These are phyloP conservation scores for Trichoderma hamatum DNA, from an alignment of 2,329 filamentous ascomycete genomes.

Conservation along the genomic window DNA sequence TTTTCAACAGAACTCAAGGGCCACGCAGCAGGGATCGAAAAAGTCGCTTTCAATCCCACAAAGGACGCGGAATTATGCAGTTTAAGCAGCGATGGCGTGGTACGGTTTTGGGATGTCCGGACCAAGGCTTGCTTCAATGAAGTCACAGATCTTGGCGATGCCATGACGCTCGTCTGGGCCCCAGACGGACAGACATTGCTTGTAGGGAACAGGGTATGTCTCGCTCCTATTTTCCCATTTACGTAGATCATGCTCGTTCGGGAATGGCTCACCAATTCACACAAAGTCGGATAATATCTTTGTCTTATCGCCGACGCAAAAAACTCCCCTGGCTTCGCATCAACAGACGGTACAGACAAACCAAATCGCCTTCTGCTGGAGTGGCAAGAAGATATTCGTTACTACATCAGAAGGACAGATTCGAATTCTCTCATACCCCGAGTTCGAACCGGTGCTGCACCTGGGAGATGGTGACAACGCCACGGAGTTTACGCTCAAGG, in stretches of 20 bases:
- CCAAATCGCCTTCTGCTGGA: constrained; percentile 74
- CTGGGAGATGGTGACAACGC: constrained; percentile 50
- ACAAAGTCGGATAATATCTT: constrained; percentile 63
- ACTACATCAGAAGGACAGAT: constrained; percentile 72
- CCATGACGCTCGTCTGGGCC: constrained; percentile 73
- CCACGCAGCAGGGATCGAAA: constrained; percentile 67
- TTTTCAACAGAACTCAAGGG: constrained; percentile 76
- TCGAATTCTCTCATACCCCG: constrained; percentile 70
- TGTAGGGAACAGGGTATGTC: constrained; percentile 70
- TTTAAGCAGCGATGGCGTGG: constrained; percentile 71
- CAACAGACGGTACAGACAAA: constrained; percentile 69
- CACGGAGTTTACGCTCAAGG: constrained; percentile 65
- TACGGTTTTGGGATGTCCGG: constrained; percentile 80
- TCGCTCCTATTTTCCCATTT: constrained; percentile 3
- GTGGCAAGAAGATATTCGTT: constrained; percentile 69
- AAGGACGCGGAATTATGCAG: constrained; percentile 78
- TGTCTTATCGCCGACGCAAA: constrained; percentile 62
- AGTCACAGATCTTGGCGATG: constrained; percentile 65
- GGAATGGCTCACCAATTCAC: background rate
- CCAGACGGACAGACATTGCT: constrained; percentile 71
- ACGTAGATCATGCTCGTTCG: background rate
- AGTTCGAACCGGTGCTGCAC: constrained; percentile 58
- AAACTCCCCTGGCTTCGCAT: constrained; percentile 59
- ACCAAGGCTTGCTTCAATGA: constrained; percentile 72
- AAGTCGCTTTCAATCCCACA: constrained; percentile 75